Percentiles rank a stretch among this genome's conserved stretches.
Evolutionary conservation across 2,329 filamentous ascomycete species (phyloP).

Genomic region (Aspergillus ochraceus): DNA sequence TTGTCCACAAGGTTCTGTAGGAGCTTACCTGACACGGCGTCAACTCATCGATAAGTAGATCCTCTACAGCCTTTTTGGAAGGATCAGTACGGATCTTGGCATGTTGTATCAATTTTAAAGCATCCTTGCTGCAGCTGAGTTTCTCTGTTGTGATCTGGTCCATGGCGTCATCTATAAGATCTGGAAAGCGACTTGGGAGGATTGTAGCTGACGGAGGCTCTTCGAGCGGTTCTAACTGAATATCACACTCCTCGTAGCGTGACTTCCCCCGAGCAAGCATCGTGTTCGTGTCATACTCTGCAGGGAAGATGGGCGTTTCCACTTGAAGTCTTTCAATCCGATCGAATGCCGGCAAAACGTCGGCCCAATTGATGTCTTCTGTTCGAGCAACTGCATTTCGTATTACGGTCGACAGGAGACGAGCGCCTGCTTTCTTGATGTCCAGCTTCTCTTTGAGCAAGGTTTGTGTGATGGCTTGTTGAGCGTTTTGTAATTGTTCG

Average conservation of each 20-base stretch:
- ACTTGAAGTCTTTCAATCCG: conserved; percentile 37
- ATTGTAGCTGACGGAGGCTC: not conserved
- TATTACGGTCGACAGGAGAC: conserved; percentile 32
- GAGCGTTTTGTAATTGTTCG: conserved; percentile 13
- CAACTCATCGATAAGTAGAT: conserved; percentile 15
- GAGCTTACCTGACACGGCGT: conserved; percentile 24
- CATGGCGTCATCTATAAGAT: not conserved
- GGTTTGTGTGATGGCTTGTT: conserved; percentile 10
- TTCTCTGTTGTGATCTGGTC: conserved; percentile 23
- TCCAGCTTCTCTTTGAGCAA: conserved; percentile 34
- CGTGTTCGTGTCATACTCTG: conserved; percentile 46
- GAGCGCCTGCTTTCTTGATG: conserved; percentile 29
- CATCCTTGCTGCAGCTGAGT: conserved; percentile 24
- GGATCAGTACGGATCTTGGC: conserved; percentile 26
- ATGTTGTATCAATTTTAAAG: conserved; percentile 28
- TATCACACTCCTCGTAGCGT: not conserved
- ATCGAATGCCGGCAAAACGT: conserved; percentile 21
- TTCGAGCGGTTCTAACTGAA: not conserved
- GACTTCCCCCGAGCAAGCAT: conserved; percentile 35
- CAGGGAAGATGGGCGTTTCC: conserved; percentile 49
- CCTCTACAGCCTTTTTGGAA: conserved; percentile 22
- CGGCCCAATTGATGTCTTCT: conserved; percentile 17
- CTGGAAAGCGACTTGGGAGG: not conserved
- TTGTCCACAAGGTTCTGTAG: not conserved
- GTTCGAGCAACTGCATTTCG: conserved; percentile 14